phyloP scores from a whole-genome alignment of 2,329 filamentous ascomycete genomes.

The Cladosporium sp. region DNA sequence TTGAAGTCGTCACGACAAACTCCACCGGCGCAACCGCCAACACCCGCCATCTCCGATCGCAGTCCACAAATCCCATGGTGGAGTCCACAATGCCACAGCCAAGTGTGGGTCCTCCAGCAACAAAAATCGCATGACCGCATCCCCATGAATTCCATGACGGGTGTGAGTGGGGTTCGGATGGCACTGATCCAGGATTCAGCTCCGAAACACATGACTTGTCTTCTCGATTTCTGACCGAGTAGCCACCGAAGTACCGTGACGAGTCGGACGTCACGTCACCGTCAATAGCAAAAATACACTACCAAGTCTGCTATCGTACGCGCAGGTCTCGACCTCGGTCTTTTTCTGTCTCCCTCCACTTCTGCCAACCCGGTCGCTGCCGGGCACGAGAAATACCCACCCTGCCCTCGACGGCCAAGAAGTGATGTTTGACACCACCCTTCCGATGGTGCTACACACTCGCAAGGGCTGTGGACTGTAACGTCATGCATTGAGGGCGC shows the following conservation, averaged over 20 bases:
- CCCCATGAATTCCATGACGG: background rate
- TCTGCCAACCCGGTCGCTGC: background rate
- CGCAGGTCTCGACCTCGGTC: no score
- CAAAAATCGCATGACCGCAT: background rate
- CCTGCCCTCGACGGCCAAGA: no score
- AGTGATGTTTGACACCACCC: no score
- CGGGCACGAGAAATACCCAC: no score
- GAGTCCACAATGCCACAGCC: background rate
- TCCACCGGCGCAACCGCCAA: background rate
- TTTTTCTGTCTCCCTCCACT: background rate
- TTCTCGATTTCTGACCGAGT: slow-evolving; percentile 7
- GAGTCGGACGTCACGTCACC: no score
- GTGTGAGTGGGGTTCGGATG: background rate
- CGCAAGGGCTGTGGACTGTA: no score
- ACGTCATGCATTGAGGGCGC: no score
- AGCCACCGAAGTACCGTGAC: background rate
- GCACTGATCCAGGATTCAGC: background rate
- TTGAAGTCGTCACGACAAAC: no score
- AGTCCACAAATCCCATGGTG: background rate
- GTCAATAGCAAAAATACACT: no score
- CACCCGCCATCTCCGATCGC: background rate
- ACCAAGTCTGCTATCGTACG: no score
- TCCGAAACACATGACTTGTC: background rate
- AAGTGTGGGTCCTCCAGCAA: background rate
- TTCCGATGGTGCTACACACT: no score